Conservation (phyloP, 768 basidiomycete genomes). For the Panus rudis region DNA sequence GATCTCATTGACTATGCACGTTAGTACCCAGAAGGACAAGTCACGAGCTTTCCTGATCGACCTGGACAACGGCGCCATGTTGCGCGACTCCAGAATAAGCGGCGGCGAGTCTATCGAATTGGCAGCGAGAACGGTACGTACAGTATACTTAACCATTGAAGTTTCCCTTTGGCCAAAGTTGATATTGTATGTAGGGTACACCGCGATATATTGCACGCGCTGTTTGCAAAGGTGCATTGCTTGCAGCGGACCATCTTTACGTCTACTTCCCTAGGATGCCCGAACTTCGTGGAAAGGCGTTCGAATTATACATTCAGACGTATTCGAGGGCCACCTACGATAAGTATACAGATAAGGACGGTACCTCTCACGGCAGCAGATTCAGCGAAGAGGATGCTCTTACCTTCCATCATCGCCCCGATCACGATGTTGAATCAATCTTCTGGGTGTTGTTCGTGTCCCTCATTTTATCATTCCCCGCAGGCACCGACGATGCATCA, state of each 20-base stretch:
- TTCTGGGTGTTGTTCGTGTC: conserved; percentile 7
- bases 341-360: conserved; percentile 2
- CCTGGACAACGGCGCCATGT: conserved; percentile 1
- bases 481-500: background rate
- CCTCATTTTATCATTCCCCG: background rate
- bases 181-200: no score
- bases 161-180: conserved; percentile 1
- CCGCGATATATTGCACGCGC: conserved; percentile 9
- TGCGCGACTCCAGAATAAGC: background rate
- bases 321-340: conserved; percentile 7
- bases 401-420: conserved; percentile 7
- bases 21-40: no score
- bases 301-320: background rate
- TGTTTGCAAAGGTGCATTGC: no score
- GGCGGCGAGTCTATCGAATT: no score
- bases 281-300: background rate
- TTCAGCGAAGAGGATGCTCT: no score
- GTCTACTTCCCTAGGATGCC: conserved; percentile 5
- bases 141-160: no score
- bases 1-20: no score
- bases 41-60: conserved; percentile 8
- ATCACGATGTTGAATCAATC: conserved; percentile 10
- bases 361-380: background rate
- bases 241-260: background rate
- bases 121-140: no score